Conservation (phyloP, 2,329 filamentous ascomycete genomes). For the Stylonectria norvegica region DNA sequence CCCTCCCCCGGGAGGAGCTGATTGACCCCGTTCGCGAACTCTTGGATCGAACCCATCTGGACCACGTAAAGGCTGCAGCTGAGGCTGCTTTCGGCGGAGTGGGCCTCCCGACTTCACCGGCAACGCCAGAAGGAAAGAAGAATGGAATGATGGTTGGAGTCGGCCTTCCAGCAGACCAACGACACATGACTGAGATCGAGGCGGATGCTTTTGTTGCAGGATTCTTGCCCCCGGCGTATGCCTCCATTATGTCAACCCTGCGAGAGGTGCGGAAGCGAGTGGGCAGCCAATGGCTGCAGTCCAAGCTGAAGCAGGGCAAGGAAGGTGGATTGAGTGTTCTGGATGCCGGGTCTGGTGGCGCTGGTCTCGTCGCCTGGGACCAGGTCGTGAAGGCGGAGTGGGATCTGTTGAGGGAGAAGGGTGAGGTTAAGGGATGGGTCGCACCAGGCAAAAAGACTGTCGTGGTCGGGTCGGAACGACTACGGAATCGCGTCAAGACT, state of each 20-base stretch:
- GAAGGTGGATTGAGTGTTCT: conserved; percentile 60
- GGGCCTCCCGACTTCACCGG: conserved; percentile 72
- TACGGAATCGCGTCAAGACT: conserved; percentile 71
- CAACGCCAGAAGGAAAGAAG: conserved; percentile 59
- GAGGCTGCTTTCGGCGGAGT: conserved; percentile 72
- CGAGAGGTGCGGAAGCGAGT: conserved; percentile 72
- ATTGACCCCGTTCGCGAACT: conserved; percentile 67
- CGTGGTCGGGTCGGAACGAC: conserved; percentile 68
- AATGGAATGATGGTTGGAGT: conserved; percentile 62
- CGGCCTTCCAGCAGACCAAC: conserved; percentile 59
- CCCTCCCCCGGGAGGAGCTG: conserved; percentile 68
- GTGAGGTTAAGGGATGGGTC: conserved; percentile 38
- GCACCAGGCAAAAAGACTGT: conserved; percentile 75
- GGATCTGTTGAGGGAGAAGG: conserved; percentile 60
- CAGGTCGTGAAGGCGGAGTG: conserved; percentile 79
- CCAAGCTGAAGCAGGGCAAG: conserved; percentile 57
- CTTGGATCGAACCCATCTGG: conserved; percentile 64
- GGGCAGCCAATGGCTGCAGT: conserved; percentile 66
- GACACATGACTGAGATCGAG: conserved; percentile 70
- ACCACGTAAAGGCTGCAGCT: conserved; percentile 71
- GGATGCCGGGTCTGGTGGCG: conserved; percentile 72
- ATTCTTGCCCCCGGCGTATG: conserved; percentile 68
- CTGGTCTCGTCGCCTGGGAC: conserved; percentile 70
- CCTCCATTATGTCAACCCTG: conserved; percentile 62
- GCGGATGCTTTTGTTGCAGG: conserved; percentile 69